Base-by-base conservation (phyloP, 495 filamentous ascomycete species). In the Hypomontagnella monticulosa region DNA sequence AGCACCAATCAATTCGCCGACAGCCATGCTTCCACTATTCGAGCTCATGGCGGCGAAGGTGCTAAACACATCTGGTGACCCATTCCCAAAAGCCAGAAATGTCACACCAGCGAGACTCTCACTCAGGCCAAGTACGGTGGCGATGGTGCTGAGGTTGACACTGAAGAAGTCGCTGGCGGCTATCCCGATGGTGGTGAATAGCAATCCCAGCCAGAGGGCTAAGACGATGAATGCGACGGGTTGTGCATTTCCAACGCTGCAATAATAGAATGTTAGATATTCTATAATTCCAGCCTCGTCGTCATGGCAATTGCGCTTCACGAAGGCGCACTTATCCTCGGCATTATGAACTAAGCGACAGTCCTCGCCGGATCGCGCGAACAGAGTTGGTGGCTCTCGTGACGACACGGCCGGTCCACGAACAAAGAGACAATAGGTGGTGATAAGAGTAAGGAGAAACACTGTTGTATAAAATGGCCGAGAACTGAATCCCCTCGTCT, bases 111-210 rank as follows among this genome's bases (percentile, higher is more conserved):
- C 92, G 80, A 98, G 85, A 72, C 91, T 97, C 78, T 99, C 94
- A 72, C 93, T 97, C 83, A 99, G 85, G 11, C 94, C 93, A 5
- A 98, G 81, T 40, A 96, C 86, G 61, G 80, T 89, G 15, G 96
- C 87, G 60, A 98, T 91, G 14, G 96, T 97, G 75, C 91, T 94
- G 32, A 99, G 84, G 73, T 99, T 96, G 73, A 97, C 87, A 77
- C 94, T 97, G 75, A 99, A 92, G 79, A 98, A 99, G 74, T 99
- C 96, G 70, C 91, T 96, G 18, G 96, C 95, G 4, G 96, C 96
- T 66, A 98, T 97, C n/a, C 96, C 96, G 53, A 99, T 97, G 1
- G 96, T 97, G 64, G 89, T 93, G 72, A 99, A 99, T 4, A 98
- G 86, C 20, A 97, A 79, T n/a, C 85, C 90, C 4, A 97, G 81